Base-by-base conservation (phyloP, 495 filamentous ascomycete genomes). In the Neurospora terricola region DNA sequence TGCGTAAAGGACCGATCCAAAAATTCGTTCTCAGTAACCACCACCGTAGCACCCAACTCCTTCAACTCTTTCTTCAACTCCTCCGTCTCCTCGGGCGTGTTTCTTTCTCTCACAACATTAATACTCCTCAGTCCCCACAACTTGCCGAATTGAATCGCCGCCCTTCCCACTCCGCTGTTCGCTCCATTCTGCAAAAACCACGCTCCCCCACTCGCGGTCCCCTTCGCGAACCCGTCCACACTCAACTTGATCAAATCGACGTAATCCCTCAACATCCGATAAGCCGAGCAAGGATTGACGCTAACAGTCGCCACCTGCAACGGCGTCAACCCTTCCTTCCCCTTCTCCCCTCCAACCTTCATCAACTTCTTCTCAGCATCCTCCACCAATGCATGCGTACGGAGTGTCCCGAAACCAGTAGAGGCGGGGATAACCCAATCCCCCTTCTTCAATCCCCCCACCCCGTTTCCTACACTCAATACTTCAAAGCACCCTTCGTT, bases 121-220 rank as follows among this genome's bases (percentile, higher is more conserved):
- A 99, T 89, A 66, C 90, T 93, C 76, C 93, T 90, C 73, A 93
- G 87, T 0, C 94, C 94, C 96, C 94, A 98, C 69, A 91, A 81
- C 71, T 82, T 83, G 2, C 87, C 94, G 0, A 99, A 79, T 82
- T 99, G 96, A 71, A 97, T 93, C 21, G 92, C 94, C 10, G 93
- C 91, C 39, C 96, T 82, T 6, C 96, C 96, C 30, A 98, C 96
- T 1, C 94, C 96, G 70, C 87, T 91, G 78, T 99, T 99, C 10
- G 96, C 96, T 3, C 96, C 96, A 77, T 99, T 99, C 84, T 99
- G 96, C 43, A 98, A 85, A 74, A 97, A 91, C 96, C 96, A 99
- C 40, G 92, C 88, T 14, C 92, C 92, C 70, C 90, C 88, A 71
- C 71, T n/a, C 76, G 71, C 43, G 43, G 75, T 30, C 48, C 76